phyloP scores from a whole-genome alignment of 768 basidiomycete species.

The Hemileccinum rubropunctum region DNA sequence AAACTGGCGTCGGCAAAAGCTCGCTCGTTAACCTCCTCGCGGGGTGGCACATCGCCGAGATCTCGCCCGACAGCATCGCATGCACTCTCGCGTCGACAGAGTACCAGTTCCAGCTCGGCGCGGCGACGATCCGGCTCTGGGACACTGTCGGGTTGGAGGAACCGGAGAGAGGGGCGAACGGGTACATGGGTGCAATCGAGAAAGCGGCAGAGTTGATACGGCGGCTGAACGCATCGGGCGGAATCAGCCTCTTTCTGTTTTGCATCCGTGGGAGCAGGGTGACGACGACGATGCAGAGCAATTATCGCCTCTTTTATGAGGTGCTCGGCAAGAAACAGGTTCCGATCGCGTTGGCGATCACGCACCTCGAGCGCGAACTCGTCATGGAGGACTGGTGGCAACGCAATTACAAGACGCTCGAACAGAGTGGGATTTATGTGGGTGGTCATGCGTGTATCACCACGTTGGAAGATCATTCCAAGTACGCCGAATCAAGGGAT shows the following conservation, averaged over 20 bases:
- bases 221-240: conserved; percentile 24
- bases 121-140: conserved; percentile 23
- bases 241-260: conserved; percentile 31
- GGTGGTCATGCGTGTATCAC: conserved; percentile 31
- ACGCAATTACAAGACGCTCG: conserved; percentile 22
- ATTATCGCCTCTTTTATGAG: conserved; percentile 37
- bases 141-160: conserved; percentile 35
- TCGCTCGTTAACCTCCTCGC: conserved; percentile 39
- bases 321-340: conserved; percentile 38
- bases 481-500: conserved; percentile 18
- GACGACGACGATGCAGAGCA: conserved; percentile 28
- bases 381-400: conserved; percentile 34
- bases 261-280: conserved; percentile 32
- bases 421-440: conserved; percentile 16
- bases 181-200: conserved; percentile 28
- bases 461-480: conserved; percentile 19
- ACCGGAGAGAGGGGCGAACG: conserved; percentile 10
- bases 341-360: conserved; percentile 38
- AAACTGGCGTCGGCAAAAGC: conserved; percentile 36
- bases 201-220: conserved; percentile 31
- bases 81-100: conserved; percentile 31
- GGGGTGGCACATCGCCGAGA: conserved; percentile 25
- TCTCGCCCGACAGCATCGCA: conserved; percentile 28
- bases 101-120: conserved; percentile 25
- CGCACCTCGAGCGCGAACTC: conserved; percentile 35